These are phyloP conservation scores for Alternaria viburni DNA, from an alignment of 2,329 filamentous ascomycete species.

Conservation along the genomic window DNA sequence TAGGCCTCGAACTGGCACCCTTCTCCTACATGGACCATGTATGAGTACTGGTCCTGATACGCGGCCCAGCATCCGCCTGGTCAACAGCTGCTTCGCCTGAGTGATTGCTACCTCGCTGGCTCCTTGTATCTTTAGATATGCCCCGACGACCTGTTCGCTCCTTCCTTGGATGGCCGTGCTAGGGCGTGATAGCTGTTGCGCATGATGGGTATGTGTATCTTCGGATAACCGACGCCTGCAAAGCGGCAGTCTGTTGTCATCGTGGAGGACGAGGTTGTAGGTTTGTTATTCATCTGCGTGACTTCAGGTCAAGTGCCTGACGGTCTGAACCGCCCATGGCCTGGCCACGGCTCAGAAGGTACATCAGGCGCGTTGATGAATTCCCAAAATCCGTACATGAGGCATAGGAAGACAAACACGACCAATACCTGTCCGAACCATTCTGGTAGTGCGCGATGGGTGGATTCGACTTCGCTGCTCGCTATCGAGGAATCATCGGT, in stretches of 20 bases:
- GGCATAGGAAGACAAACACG: conserved; percentile 32
- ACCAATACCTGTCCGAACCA: conserved; percentile 38
- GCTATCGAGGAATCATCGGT: conserved; percentile 38
- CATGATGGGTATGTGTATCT: not conserved
- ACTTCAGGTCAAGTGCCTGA: not conserved
- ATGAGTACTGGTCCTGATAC: not conserved
- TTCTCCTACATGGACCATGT: not conserved
- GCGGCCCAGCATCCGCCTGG: not conserved
- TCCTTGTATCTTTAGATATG: not conserved
- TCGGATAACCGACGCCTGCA: not conserved
- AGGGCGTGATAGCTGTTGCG: not conserved
- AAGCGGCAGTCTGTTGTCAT: not conserved
- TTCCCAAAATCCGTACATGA: conserved; percentile 42
- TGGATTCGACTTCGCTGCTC: conserved; percentile 36
- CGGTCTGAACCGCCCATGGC: not conserved
- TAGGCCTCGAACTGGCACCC: too few relatives aligned
- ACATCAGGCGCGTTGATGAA: conserved; percentile 26
- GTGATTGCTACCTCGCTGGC: not conserved
- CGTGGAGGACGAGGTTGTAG: not conserved
- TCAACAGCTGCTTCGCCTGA: not conserved
- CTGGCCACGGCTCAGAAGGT: conserved; percentile 16
- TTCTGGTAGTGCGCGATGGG: conserved; percentile 33
- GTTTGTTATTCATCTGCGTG: not conserved
- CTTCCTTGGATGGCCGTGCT: not conserved
- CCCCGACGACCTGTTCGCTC: not conserved